A percentile compares a stretch with the other conserved stretches of the same genome.
Evolutionary conservation across 148 eudicot species (phyloP).

Genomic region (Persicaria tinctoria): DNA sequence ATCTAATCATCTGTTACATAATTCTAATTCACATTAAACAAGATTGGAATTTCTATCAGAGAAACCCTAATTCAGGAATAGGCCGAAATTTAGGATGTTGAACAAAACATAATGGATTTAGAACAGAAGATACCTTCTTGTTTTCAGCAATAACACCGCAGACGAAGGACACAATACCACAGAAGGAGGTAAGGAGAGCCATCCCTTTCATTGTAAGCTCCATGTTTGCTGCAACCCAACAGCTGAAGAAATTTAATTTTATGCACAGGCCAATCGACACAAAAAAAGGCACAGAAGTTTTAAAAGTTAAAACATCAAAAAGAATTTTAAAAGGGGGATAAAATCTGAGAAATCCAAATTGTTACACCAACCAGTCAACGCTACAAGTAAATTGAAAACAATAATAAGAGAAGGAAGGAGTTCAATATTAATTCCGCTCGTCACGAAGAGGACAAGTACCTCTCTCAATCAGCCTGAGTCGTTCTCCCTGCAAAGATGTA

Average conservation of each 20-base stretch:
- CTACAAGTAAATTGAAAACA: not conserved
- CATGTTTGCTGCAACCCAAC: constrained; percentile 3
- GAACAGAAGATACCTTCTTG: constrained; percentile 50
- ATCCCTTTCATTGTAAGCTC: constrained; percentile 10
- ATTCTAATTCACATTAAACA: not conserved
- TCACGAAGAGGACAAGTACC: not conserved
- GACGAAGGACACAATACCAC: constrained; percentile 57
- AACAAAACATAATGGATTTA: not conserved
- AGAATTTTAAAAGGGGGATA: no score
- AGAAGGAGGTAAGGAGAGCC: constrained; percentile 53
- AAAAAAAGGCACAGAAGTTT: no score
- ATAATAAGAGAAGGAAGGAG: not conserved
- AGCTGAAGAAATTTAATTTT: not conserved
- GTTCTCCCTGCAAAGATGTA: constrained; percentile 4
- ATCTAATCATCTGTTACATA: not conserved
- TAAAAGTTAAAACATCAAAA: no score
- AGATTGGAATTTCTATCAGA: not conserved
- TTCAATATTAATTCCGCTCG: not conserved
- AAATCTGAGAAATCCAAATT: no score
- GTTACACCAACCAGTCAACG: not conserved
- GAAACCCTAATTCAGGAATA: not conserved
- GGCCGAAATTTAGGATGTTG: not conserved
- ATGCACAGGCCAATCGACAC: no score
- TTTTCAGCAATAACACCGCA: constrained; percentile 88
- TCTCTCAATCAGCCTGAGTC: not conserved